These are phyloP conservation scores for Cucumis hystrix DNA, from an alignment of 306 rosid genomes.

Conservation along the genomic window DNA sequence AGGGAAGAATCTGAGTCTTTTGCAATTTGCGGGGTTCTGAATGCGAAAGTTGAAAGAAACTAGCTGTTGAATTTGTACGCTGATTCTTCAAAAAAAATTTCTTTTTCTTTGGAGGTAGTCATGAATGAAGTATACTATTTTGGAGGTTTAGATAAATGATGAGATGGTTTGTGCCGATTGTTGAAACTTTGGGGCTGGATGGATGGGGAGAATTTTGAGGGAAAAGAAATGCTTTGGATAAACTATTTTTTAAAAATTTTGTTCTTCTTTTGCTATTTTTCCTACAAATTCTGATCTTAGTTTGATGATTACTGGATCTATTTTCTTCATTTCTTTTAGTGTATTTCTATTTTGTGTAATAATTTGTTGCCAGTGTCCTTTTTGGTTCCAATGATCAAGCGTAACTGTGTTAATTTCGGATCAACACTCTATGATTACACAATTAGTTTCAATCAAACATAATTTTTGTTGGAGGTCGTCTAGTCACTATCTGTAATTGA, in stretches of 20 bases:
- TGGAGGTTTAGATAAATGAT: not conserved
- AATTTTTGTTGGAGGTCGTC: too few species aligned
- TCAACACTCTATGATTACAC: too few species aligned
- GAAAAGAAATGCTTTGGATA: not conserved
- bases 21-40: not conserved
- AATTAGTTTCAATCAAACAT: too few species aligned
- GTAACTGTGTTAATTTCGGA: too few species aligned
- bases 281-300: not conserved
- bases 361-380: too few species aligned
- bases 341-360: too few species aligned
- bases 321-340: not conserved
- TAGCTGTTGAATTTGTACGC: conserved; percentile 1
- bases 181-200: not conserved
- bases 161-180: not conserved
- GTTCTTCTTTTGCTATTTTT: not conserved
- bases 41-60: not conserved
- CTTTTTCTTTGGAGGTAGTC: not conserved
- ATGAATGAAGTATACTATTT: not conserved
- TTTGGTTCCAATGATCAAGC: not conserved
- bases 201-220: not conserved
- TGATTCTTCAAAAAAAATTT: too few species aligned
- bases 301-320: not conserved
- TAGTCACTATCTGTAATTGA: too few species aligned
- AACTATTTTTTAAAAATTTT: not conserved
- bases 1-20: not conserved